phyloP scores from a whole-genome alignment of 441 rosid species.

The Gossypium davidsonii region DNA sequence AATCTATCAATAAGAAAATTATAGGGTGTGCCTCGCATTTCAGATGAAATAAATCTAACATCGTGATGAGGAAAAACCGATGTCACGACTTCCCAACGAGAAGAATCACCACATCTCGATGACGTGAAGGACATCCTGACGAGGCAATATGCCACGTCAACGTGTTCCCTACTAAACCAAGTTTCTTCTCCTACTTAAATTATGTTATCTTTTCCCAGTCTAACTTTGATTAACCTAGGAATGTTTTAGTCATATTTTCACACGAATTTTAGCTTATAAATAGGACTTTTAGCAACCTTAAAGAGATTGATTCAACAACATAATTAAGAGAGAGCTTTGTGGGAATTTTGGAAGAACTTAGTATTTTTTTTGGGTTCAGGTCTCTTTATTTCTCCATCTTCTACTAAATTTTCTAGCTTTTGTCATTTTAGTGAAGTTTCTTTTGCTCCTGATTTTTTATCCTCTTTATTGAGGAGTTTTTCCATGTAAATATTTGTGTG shows the following conservation, averaged over 20 bases:
- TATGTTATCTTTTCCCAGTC: background rate
- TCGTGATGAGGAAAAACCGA: background rate
- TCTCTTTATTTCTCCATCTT: background rate
- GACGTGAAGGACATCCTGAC: background rate
- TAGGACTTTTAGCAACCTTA: background rate
- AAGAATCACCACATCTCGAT: background rate
- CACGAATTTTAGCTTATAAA: background rate
- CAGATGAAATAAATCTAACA: no score
- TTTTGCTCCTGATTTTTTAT: background rate
- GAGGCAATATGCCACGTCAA: background rate
- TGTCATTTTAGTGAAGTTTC: background rate
- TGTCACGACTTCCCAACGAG: background rate
- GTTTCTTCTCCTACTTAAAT: background rate
- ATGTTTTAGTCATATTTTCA: background rate
- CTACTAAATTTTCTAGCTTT: background rate
- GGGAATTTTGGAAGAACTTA: background rate
- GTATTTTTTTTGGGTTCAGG: background rate
- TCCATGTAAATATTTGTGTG: background rate
- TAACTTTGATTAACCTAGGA: no score
- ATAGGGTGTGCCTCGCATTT: background rate
- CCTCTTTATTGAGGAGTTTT: background rate
- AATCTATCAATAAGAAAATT: no score
- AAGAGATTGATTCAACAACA: background rate
- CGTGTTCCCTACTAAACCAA: background rate
- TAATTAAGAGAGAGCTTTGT: background rate